These are phyloP conservation scores for Podospora tetraspora DNA, from an alignment of 495 filamentous ascomycete species.

Conservation along the genomic window DNA sequence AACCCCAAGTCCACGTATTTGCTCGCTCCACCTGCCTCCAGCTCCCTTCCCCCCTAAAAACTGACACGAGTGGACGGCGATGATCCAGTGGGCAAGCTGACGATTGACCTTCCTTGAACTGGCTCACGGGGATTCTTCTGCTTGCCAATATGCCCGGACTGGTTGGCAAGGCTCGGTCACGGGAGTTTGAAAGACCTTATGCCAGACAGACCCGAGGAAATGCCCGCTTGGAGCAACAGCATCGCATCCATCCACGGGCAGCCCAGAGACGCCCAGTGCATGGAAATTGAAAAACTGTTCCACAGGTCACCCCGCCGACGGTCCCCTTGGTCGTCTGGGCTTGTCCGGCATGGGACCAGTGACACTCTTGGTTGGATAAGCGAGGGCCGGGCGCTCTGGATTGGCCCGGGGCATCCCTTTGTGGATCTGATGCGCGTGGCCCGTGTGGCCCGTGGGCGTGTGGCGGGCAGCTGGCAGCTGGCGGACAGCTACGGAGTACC, in stretches of 20 bases:
- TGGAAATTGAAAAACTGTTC: slow-evolving; percentile 5
- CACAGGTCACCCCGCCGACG: slow-evolving; percentile 13
- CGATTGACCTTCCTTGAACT: too few species aligned
- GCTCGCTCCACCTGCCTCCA: not conserved
- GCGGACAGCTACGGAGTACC: not conserved
- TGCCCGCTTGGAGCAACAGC: not conserved
- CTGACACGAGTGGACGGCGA: too few species aligned
- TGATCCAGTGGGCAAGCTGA: not conserved
- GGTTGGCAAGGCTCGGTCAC: too few species aligned
- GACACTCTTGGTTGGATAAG: slow-evolving; percentile 2
- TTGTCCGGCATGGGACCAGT: slow-evolving; percentile 1
- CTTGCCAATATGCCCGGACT: too few species aligned
- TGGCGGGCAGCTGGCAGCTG: slow-evolving; percentile 1
- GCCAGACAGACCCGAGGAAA: not conserved
- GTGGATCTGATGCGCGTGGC: slow-evolving; percentile 3
- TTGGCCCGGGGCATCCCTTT: slow-evolving; percentile 6
- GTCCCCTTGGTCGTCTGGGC: slow-evolving; percentile 1
- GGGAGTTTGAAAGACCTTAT: too few species aligned
- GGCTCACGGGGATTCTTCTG: too few species aligned
- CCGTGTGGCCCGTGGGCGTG: not conserved
- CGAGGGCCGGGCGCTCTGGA: slow-evolving; percentile 5
- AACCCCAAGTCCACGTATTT: not conserved
- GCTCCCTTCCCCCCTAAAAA: too few species aligned
- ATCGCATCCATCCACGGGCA: too few species aligned
- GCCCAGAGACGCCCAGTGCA: not conserved